Base-by-base conservation (phyloP, 169 alveolate genomes). In the Theileria equi region DNA sequence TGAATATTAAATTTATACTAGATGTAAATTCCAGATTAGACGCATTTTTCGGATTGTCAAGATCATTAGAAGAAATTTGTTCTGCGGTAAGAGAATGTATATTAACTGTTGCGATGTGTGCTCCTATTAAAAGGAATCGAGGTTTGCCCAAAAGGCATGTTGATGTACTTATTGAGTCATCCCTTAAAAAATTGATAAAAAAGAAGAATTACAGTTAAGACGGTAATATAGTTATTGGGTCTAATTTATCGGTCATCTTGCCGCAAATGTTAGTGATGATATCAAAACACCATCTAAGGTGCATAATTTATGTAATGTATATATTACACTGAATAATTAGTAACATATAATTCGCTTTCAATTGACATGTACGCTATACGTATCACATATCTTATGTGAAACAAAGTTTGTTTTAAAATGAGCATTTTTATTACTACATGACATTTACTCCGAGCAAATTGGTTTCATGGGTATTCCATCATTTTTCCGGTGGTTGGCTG, bases 401-500 rank as follows among this genome's bases (percentile, higher is more conserved):
- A n/a, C n/a, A n/a, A n/a, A n/a, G n/a, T n/a, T n/a, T n/a, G n/a
- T n/a, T n/a, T n/a, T n/a, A n/a, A n/a, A n/a, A n/a, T n/a, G n/a
- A n/a, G n/a, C n/a, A n/a, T n/a, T n/a, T n/a, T n/a, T n/a, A n/a
- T n/a, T n/a, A n/a, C n/a, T n/a, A n/a, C n/a, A n/a, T n/a, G n/a
- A n/a, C n/a, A n/a, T n/a, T 3, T 44, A 44, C 3, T 5, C 23
- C 3, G 3, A 44, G 4, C 32, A 2, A 8, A 17, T 50, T 23
- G 32, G 16, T 34, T 25, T 19, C 7, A 77, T 77, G 86, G 86
- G 86, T 31, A 72, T 77, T 32, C 81, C 81, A 17, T 61, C 72
- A 16, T 77, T 77, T 29, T 77, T 77, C 47, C 35, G 62, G 19
- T 77, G 81, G 81, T 58, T 77, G 34, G 86, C 86, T 40, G 76